Base-by-base conservation (phyloP, 2,329 filamentous ascomycete species). In the Dichotomopilus funicola region DNA sequence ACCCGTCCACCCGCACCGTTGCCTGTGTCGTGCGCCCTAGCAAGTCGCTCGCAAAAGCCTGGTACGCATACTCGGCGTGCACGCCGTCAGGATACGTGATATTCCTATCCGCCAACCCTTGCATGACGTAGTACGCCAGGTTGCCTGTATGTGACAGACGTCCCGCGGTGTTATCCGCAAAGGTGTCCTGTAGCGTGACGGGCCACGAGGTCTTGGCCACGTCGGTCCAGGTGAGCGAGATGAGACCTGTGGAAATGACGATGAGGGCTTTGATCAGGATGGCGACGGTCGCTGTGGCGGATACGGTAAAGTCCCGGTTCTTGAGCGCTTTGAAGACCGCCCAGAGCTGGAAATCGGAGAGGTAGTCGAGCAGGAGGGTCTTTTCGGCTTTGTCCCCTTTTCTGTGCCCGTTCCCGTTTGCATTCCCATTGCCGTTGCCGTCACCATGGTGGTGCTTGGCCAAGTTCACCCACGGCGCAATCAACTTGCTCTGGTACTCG, bases 171-270 rank as follows among this genome's bases (percentile, higher is more conserved):
- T 9, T 51, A 34, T 27, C 40, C 8, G 37, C 34, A 6, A 51
- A 51, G 7, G 31, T 40, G 40, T 51, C 49, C 33, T 51, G 49
- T 5, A 51, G 11, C 3, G n/a, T 51, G n/a, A 44, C 31, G 7
- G 49, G 49, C 40, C 33, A 44, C 9, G 49, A 51, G 6, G 38
- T 5, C 8, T 44, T 5, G 12, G 36, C 9, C 8, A 44, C 40
- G 8, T 11, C 33, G 5, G 31, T 44, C 49, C 49, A 44, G 2
- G n/a, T 44, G 8, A 51, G 49, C 10, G 31, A 8, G 40, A 51
- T 51, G 33, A 51, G 31, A 12, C 49, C 49, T 5, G 40, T 51
- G 31, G 49, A 51, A 38, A 51, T 51, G 49, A 51, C 49, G 19
- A 51, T 51, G 9, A 51, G 34, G 1, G 37, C 49, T 13, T 51